These are phyloP conservation scores for Trichaptum fuscoviolaceum DNA, from an alignment of 768 basidiomycete species.

Conservation along the genomic window DNA sequence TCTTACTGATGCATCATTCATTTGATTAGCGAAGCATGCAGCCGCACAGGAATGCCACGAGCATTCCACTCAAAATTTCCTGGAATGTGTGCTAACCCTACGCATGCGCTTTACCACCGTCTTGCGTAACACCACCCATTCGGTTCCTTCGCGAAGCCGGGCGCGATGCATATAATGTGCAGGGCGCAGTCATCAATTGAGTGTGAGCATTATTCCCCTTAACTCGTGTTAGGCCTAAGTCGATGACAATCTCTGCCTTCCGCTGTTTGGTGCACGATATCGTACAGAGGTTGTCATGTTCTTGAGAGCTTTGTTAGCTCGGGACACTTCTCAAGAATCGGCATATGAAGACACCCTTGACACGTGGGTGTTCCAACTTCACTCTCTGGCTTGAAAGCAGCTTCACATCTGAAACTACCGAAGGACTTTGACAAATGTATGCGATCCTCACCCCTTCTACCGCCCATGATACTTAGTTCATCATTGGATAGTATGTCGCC, in stretches of 20 bases:
- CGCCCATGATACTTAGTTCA: not conserved
- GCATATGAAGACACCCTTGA: not conserved
- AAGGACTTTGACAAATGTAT: not conserved
- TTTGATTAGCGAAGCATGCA: not conserved
- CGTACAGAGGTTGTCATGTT: not conserved
- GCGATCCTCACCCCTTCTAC: not conserved
- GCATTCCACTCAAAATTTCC: not conserved
- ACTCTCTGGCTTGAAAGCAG: not conserved
- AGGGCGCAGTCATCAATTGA: not conserved
- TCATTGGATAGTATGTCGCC: constrained; percentile 39
- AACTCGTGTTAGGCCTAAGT: not conserved
- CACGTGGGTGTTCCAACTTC: not conserved
- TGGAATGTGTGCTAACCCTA: not conserved
- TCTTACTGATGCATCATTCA: not conserved
- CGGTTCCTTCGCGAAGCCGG: not conserved
- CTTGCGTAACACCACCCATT: not conserved
- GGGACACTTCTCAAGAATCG: not conserved
- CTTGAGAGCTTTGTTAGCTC: not conserved
- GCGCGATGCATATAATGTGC: not conserved
- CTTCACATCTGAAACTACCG: not conserved
- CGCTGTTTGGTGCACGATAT: not conserved
- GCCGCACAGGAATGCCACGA: not conserved
- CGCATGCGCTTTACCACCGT: not conserved
- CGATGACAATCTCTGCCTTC: not conserved
- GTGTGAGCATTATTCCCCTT: not conserved